Base-by-base conservation (phyloP, 768 basidiomycete genomes). In the Collybia sordida region DNA sequence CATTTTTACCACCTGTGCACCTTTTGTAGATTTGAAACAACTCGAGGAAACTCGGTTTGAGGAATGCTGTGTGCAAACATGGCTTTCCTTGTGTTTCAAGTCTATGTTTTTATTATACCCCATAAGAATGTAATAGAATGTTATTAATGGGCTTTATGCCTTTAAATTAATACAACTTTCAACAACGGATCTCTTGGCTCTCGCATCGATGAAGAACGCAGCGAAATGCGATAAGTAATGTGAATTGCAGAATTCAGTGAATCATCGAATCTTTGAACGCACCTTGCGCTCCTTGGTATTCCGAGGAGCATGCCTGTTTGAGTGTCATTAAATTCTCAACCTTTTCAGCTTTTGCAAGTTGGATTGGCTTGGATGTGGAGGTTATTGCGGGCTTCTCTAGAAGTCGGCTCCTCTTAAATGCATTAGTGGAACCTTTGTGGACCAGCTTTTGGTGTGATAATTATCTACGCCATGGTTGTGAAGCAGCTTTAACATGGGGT, bases 221-320 rank as follows among this genome's bases (percentile, higher is more conserved):
- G 84, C 79, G 77, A 85, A 84, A 79, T 80, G 83, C 78, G 79
- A 85, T 82, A 85, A 77, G 81, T 85, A 84, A 84, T 86, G 82
- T 85, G 84, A 85, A 83, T 84, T 84, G 82, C 81, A 82, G 81
- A 82, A 80, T 82, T 80, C 80, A 82, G 82, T 84, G 82, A 84
- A 84, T 84, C 83, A 84, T 86, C 80, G 80, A 86, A 82, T 84
- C 81, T 85, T 86, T 85, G 82, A 85, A 85, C 78, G 81, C 85
- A 85, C 71, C 81, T 85, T 86, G 83, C 80, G 74, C 84, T 76
- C 78, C 73, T 77, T 80, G 81, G 83, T 80, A 83, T 82, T 85
- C 82, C 75, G 77, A 76, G 72, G 79, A 75, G 85, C 77, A 84
- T 79, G 80, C 78, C 80, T 78, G 84, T 84, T 83, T 82, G 82